A percentile compares a stretch with the other conserved stretches of the same genome.
Evolutionary conservation across 331 rosid genomes (phyloP).

Genomic region (Quercus tomentella): DNA sequence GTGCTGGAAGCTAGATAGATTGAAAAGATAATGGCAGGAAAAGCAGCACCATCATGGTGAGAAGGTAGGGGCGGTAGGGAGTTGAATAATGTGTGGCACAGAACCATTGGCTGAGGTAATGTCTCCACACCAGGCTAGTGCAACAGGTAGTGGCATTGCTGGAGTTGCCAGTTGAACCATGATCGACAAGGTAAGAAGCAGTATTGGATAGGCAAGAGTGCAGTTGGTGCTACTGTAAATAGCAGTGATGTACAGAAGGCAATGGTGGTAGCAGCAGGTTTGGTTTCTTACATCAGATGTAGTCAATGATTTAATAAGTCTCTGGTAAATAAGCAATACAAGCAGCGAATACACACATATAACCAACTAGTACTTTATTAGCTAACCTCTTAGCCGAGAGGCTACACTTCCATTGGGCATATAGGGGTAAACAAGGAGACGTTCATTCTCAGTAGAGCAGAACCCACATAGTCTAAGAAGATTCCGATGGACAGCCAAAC

Average conservation of each 20-base stretch:
- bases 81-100: not conserved
- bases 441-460: conserved; percentile 88
- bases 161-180: not conserved
- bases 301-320: not conserved
- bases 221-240: not conserved
- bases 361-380: not conserved
- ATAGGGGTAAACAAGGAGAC: conserved; percentile 94
- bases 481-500: conserved; percentile 93
- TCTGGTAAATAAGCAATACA: not conserved
- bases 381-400: conserved; percentile 87
- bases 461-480: conserved; percentile 91
- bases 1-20: not conserved
- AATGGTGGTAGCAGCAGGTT: not conserved
- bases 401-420: conserved; percentile 98
- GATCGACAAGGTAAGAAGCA: not conserved
- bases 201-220: not conserved
- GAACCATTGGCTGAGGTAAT: not conserved
- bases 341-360: not conserved
- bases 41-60: not conserved
- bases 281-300: not conserved
- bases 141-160: not conserved
- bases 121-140: not conserved
- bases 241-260: not conserved
- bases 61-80: not conserved
- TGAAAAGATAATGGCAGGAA: conserved; percentile 4